Percentiles rank a stretch among this genome's conserved stretches.
phyloP scores from a whole-genome alignment of 2,329 filamentous ascomycete species.

The Septoria petroselini region DNA sequence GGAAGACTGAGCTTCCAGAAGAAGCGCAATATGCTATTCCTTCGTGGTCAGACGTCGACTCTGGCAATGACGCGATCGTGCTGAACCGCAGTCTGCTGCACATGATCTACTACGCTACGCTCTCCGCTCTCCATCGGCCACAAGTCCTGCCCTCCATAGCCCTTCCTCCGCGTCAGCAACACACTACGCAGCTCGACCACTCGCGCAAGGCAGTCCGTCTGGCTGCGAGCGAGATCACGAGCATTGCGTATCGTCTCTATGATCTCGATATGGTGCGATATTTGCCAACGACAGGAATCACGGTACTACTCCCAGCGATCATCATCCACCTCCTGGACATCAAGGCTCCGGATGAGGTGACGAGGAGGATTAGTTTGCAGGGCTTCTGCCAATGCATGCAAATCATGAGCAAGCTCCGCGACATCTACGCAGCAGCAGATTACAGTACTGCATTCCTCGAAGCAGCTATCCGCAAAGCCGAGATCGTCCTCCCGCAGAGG shows the following conservation, averaged over 20 bases:
- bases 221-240: constrained; percentile 80
- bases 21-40: constrained; percentile 66
- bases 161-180: constrained; percentile 41
- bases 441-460: constrained; percentile 95
- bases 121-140: constrained; percentile 85
- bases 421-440: constrained; percentile 91
- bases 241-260: constrained; percentile 75
- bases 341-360: constrained; percentile 72
- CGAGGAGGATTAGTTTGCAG: constrained; percentile 68
- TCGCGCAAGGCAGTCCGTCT: constrained; percentile 79
- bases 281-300: constrained; percentile 85
- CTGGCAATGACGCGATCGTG: constrained; percentile 57
- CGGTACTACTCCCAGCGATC: constrained; percentile 84
- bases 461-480: constrained; percentile 81
- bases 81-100: constrained; percentile 83
- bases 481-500: constrained; percentile 62
- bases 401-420: constrained; percentile 80
- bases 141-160: constrained; percentile 75
- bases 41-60: constrained; percentile 54
- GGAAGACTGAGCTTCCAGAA: constrained; percentile 68
- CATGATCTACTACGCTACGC: constrained; percentile 89
- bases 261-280: constrained; percentile 69
- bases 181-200: constrained; percentile 72
- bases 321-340: constrained; percentile 92
- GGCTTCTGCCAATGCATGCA: constrained; percentile 91